These are phyloP conservation scores for Mycena sanguinolenta DNA, from an alignment of 768 basidiomycete species.

Conservation along the genomic window DNA sequence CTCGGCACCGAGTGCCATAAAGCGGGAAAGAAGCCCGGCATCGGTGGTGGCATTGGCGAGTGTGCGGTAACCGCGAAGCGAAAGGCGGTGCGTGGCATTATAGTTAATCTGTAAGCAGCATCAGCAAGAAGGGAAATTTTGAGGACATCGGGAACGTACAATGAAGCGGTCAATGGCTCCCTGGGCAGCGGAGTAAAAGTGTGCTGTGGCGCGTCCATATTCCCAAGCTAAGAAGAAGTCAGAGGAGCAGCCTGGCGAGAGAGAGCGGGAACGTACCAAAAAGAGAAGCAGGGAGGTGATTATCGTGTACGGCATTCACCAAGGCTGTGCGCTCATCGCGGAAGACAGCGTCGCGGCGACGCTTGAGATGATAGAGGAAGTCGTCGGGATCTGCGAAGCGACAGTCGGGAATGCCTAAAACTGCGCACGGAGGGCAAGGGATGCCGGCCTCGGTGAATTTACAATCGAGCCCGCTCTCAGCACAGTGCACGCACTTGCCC, in stretches of 20 bases:
- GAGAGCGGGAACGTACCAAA: too few species aligned
- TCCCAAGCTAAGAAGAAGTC: too few species aligned
- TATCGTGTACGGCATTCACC: too few species aligned
- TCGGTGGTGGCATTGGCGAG: too few species aligned
- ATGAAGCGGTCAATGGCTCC: slow-evolving; percentile 9
- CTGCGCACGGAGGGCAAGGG: slow-evolving; percentile 9
- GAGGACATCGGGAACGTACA: neutral
- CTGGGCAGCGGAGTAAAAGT: slow-evolving; percentile 2
- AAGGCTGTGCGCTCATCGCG: neutral
- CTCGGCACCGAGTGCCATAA: too few species aligned
- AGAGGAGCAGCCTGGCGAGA: neutral
- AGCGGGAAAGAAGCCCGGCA: too few species aligned
- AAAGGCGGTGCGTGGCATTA: neutral
- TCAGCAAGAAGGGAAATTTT: neutral
- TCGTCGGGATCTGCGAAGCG: neutral
- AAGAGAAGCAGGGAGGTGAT: too few species aligned
- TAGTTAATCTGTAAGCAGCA: neutral
- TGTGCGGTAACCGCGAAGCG: too few species aligned
- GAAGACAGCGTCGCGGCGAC: neutral
- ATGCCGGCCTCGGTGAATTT: slow-evolving; percentile 4
- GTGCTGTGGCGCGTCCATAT: too few species aligned
- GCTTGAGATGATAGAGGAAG: neutral
- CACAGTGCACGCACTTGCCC: slow-evolving; percentile 1
- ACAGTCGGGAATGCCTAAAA: slow-evolving; percentile 9
- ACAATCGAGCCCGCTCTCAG: neutral